phyloP scores from a whole-genome alignment of 805 yeast species.

The Saccharomycopsis lassenensis region DNA sequence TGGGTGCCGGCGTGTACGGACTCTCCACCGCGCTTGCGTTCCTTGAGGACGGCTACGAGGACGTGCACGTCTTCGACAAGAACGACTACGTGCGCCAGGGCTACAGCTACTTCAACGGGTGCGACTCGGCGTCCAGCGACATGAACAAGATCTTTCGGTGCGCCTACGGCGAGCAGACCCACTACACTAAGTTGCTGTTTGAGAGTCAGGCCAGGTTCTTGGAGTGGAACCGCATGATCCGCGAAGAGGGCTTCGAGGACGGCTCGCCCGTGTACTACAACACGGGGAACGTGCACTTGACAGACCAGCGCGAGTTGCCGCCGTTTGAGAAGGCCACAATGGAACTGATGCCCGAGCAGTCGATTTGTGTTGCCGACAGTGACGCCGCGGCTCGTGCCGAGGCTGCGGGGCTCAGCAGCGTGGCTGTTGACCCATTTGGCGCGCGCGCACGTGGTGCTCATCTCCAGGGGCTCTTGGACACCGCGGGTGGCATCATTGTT shows the following conservation, averaged over 20 bases:
- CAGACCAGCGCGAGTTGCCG: constrained; percentile 20
- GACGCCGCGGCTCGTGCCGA: constrained; percentile 20
- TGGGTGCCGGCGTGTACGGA: constrained; percentile 48
- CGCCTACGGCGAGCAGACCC: constrained; percentile 28
- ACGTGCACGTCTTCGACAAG: constrained; percentile 30
- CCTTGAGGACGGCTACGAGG: constrained; percentile 26
- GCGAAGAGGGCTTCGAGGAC: constrained; percentile 20
- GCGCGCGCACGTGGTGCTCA: constrained; percentile 16
- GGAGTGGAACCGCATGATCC: constrained; percentile 22
- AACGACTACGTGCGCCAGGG: constrained; percentile 23
- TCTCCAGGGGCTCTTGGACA: constrained; percentile 22
- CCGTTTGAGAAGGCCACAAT: constrained; percentile 20
- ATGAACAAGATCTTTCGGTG: constrained; percentile 31
- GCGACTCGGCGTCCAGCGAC: constrained; percentile 32
- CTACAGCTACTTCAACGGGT: constrained; percentile 27
- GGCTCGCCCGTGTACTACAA: constrained; percentile 22
- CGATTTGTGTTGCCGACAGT: constrained; percentile 20
- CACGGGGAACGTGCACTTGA: constrained; percentile 22
- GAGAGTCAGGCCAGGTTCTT: constrained; percentile 19
- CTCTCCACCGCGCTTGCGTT: constrained; percentile 37
- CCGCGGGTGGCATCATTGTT: constrained; percentile 24
- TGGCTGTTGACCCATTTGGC: constrained; percentile 21
- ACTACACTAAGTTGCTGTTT: constrained; percentile 24
- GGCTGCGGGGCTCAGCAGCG: constrained; percentile 16
- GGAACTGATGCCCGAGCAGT: constrained; percentile 18